Evolutionary conservation across 2,329 filamentous ascomycete species (phyloP).

Genomic region (Pestalotiopsis sp.): DNA sequence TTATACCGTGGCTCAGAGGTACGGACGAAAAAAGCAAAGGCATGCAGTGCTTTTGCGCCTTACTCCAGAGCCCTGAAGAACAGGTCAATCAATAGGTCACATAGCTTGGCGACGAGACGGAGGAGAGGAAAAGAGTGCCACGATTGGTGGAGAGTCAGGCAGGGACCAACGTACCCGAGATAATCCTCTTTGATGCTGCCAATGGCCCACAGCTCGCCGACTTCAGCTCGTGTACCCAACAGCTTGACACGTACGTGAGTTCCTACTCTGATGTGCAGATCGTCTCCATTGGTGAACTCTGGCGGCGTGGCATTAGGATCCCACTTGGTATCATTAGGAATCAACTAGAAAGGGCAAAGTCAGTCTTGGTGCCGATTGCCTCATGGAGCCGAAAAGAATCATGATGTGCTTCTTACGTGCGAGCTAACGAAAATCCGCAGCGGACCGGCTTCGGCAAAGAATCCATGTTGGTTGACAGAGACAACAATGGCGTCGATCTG

Average conservation of each 20-base stretch:
- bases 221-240: constrained; percentile 89
- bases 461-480: constrained; percentile 88
- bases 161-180: constrained; percentile 56
- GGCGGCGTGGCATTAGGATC: constrained; percentile 96
- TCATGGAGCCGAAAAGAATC: constrained; percentile 5
- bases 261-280: constrained; percentile 90
- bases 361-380: constrained; percentile 18
- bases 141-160: constrained; percentile 8
- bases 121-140: not conserved
- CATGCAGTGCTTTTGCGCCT: not conserved
- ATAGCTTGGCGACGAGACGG: not conserved
- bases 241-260: constrained; percentile 94
- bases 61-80: constrained; percentile 6
- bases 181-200: constrained; percentile 92
- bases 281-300: constrained; percentile 93
- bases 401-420: constrained; percentile 60
- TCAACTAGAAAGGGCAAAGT: constrained; percentile 63
- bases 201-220: constrained; percentile 94
- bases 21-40: not conserved
- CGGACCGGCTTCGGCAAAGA: constrained; percentile 84
- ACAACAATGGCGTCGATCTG: constrained; percentile 94
- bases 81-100: not conserved
- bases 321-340: constrained; percentile 89
- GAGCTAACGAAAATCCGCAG: constrained; percentile 79
- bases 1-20: not conserved